Percentiles rank a stretch among this genome's conserved stretches.
These are phyloP conservation scores for Russula lepida DNA, from an alignment of 768 basidiomycete species.

Conservation along the genomic window DNA sequence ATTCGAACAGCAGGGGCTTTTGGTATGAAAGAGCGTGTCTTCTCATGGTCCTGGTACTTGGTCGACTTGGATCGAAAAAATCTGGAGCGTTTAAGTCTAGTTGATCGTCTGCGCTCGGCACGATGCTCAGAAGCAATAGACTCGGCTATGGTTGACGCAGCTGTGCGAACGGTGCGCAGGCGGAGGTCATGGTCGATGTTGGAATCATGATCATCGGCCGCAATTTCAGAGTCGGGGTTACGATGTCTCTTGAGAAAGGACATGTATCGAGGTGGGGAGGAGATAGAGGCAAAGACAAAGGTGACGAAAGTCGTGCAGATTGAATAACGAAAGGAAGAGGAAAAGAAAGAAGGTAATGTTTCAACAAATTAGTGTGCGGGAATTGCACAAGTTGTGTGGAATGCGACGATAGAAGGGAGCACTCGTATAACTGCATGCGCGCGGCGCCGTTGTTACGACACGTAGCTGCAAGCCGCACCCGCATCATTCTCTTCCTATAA, in stretches of 20 bases:
- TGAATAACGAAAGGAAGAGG: not conserved
- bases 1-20: constrained; percentile 30
- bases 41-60: constrained; percentile 33
- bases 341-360: not conserved
- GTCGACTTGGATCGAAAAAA: constrained; percentile 43
- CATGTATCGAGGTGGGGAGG: constrained; percentile 1
- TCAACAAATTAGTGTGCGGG: not conserved
- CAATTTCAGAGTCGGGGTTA: constrained; percentile 24
- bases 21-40: constrained; percentile 27
- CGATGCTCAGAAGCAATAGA: constrained; percentile 73
- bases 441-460: not conserved
- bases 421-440: not conserved
- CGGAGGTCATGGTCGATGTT: constrained; percentile 83
- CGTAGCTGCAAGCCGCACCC: not conserved
- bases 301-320: not conserved
- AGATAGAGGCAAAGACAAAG: not conserved
- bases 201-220: constrained; percentile 49
- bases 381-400: not conserved
- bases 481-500: not conserved
- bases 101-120: constrained; percentile 48
- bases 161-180: constrained; percentile 86
- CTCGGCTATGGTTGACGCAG: constrained; percentile 83
- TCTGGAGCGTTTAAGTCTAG: constrained; percentile 40
- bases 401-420: not conserved
- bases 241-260: constrained; percentile 18